A percentile compares a stretch with the other conserved stretches of the same genome.
phyloP scores from a whole-genome alignment of 129 eudicot genomes.

The Pulicaria dysenterica region DNA sequence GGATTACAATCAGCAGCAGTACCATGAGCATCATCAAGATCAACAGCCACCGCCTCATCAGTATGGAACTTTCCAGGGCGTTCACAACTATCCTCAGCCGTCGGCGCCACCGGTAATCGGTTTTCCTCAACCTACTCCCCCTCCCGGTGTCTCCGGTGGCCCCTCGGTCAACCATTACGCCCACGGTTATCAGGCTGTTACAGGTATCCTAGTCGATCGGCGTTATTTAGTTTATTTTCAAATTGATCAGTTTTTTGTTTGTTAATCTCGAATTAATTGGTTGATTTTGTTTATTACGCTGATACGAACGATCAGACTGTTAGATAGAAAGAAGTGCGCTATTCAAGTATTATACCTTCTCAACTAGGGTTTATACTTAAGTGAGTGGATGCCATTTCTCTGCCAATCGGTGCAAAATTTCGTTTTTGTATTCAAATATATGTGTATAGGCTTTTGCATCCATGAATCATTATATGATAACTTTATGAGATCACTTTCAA shows the following conservation, averaged over 20 bases:
- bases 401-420: not conserved
- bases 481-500: not conserved
- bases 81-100: constrained; percentile 62
- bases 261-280: not conserved
- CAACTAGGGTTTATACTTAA: not conserved
- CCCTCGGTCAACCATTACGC: constrained; percentile 50
- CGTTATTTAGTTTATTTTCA: not conserved
- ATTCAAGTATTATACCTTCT: not conserved
- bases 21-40: constrained; percentile 27
- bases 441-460: not conserved
- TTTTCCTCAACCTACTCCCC: constrained; percentile 90
- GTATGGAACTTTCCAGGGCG: constrained; percentile 93
- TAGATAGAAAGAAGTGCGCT: not conserved
- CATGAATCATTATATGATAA: not conserved
- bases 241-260: not conserved
- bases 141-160: constrained; percentile 68
- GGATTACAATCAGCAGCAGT: constrained; percentile 41
- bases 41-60: constrained; percentile 47
- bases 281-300: not conserved
- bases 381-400: too few species aligned
- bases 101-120: constrained; percentile 58
- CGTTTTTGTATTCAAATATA: not conserved
- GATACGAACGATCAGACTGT: constrained; percentile 22
- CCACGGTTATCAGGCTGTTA: constrained; percentile 80
- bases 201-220: constrained; percentile 42